Evolutionary conservation across 768 basidiomycete species (phyloP), one percentile per base, ranked within the genome.

Genomic region (Pulveroboletus sp.): DNA sequence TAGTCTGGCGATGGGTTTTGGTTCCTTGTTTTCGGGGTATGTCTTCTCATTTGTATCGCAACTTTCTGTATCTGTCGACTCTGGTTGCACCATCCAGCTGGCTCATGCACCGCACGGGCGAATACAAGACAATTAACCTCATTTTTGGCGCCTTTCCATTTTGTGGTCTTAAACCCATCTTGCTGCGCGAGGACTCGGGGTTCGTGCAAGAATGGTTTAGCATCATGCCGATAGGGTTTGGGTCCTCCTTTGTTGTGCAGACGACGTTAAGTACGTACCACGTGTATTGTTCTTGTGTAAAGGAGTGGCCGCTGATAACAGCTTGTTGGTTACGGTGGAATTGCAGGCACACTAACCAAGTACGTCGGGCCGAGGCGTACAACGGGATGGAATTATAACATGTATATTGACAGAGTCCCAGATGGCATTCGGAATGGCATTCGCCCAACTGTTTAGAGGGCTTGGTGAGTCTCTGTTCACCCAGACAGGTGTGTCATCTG

Each of bases 211-310:
- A 55, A 24, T 60, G 58, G 50, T 19, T 58, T 2, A 51, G 51
- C n/a, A 30, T 56, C 27, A 46, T 60, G 22, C 59, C 60, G 6
- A 35, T 62, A 7, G 56, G 52, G 7, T 51, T 51, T 35, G 58
- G 58, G 24, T 57, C 46, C 8, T 37, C 49, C 13, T 27, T 63
- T 13, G 55, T 62, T 10, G 46, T 55, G 35, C 32, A 43, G 42
- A 55, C 47, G 5, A 43, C 44, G 13, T 14, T 55, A 10, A 49
- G 53, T 58, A 49, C n/a, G 55, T 4, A n/a, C n/a, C n/a, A n/a
- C n/a, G n/a, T n/a, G n/a, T n/a, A n/a, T n/a, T n/a, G n/a, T n/a
- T n/a, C n/a, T n/a, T n/a, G n/a, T n/a, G n/a, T n/a, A n/a, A n/a
- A n/a, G n/a, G n/a, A n/a, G n/a, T n/a, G n/a, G n/a, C n/a, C n/a